Base-by-base conservation (phyloP, 129 eudicot genomes). In the Arctium minus region DNA sequence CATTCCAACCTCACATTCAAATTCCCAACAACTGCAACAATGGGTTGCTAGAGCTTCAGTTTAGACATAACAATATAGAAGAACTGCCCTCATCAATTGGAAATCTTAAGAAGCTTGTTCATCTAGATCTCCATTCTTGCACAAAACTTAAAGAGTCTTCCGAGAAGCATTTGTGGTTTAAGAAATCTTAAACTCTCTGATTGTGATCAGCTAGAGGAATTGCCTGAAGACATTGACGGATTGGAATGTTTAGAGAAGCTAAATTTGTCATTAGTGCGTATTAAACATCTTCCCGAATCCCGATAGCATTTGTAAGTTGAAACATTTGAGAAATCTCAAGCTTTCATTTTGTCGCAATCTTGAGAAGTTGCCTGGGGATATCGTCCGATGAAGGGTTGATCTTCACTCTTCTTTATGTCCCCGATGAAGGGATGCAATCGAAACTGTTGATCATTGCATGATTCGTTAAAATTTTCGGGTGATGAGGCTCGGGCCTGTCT, bases 341-440 rank as follows among this genome's bases (percentile, higher is more conserved):
- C 70, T 64, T 8, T n/a, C 70, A n/a, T 64, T 6, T 22, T 64
- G 70, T 64, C 9, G 70, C 10, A 64, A 18, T 18, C 70, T 64
- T 64, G 83, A 79, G 64, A 69, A 27, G 46, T 79, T 79, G 67
- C 83, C 83, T 17, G 39, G 40, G 11, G 50, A 27, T 73, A 44
- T 22, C 27, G 27, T 22, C 27, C 27, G 0, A 22, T 22, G 27
- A 22, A 22, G 27, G 27, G 27, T 22, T 22, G 27, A 22, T 22
- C 27, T 22, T 22, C 27, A 22, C 27, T 22, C 27, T 22, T 22
- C 27, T 22, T 22, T 22, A 22, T 22, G 27, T 22, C 27, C 27
- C 27, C 27, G 27, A 22, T 22, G 27, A 22, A 22, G 27, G 27
- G 27, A 22, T 22, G 27, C 27, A 22, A 22, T 22, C 27, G 27